phyloP scores from a whole-genome alignment of 2,329 filamentous ascomycete genomes.

The Trichoderma harzianum region DNA sequence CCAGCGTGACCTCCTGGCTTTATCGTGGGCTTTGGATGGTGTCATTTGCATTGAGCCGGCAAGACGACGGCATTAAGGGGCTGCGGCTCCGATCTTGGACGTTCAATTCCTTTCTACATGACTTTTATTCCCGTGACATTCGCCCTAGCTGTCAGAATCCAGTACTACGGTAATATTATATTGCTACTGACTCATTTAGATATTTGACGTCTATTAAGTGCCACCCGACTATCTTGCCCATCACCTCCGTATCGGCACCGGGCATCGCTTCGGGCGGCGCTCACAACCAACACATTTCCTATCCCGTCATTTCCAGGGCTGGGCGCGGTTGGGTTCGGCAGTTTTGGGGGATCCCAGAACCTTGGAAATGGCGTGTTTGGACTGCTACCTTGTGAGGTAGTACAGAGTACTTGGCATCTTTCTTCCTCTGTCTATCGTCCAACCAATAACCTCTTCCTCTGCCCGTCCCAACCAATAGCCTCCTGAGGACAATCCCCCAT shows the following conservation, averaged over 20 bases:
- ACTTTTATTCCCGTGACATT: not conserved
- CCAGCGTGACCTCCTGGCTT: not conserved
- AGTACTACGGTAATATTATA: not conserved
- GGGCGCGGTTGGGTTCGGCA: not conserved
- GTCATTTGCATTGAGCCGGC: conserved; percentile 3
- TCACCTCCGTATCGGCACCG: not conserved
- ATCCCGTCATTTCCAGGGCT: not conserved
- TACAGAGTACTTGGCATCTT: not conserved
- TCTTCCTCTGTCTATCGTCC: not conserved
- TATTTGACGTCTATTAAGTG: not conserved
- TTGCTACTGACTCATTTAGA: no score
- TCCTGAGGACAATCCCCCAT: not conserved
- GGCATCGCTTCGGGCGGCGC: not conserved
- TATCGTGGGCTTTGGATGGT: not conserved
- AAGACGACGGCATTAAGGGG: conserved; percentile 11
- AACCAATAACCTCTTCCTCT: not conserved
- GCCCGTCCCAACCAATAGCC: not conserved
- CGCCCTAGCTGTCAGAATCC: not conserved
- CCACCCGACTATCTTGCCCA: not conserved
- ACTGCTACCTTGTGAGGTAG: not conserved
- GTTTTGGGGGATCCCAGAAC: not conserved
- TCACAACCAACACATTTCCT: not conserved
- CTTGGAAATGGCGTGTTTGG: not conserved
- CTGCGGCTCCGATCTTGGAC: conserved; percentile 2
- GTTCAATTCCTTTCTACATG: not conserved